phyloP scores from a whole-genome alignment of 208 protist species.

The Naegleria gruberi region DNA sequence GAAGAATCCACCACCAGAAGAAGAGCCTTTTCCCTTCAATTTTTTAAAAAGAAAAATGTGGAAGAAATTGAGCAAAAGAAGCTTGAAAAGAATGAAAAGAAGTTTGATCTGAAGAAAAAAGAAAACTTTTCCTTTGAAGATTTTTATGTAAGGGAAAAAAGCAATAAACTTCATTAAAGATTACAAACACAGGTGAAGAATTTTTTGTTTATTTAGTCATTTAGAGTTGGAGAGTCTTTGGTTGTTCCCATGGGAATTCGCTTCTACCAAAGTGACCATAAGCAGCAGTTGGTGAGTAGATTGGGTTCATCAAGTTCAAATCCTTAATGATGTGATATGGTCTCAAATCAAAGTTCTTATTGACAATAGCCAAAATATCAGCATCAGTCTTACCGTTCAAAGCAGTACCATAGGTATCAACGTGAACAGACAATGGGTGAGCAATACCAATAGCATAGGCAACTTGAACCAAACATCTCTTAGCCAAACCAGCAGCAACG shows the following conservation, averaged over 20 bases:
- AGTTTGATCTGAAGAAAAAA: no score
- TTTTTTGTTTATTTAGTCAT: no score
- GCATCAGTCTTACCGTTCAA: conserved; percentile 43
- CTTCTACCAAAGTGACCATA: conserved; percentile 98
- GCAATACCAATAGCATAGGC: conserved; percentile 98
- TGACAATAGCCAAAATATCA: conserved; percentile 65
- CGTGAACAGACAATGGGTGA: conserved; percentile 91
- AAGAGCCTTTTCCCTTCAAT: no score
- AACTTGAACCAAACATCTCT: conserved; percentile 93
- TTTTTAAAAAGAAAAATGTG: no score
- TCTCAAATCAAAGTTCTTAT: conserved; percentile 96
- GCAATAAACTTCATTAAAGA: no score
- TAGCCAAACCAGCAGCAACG: conserved; percentile 80
- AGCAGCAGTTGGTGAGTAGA: conserved; percentile 91
- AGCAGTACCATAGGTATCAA: conserved; percentile 97
- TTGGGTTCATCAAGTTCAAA: conserved; percentile 86
- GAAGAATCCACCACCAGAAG: no score
- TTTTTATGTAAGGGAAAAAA: no score
- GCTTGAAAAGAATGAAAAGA: no score
- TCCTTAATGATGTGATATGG: conserved; percentile 93
- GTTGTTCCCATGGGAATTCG: conserved; percentile 95
- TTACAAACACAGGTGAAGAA: no score
- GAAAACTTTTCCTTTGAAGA: no score
- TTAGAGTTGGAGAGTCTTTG: not conserved
- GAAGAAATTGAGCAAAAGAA: no score